These are phyloP conservation scores for Penstemon newberryi DNA, from an alignment of 257 asterid genomes.

Conservation along the genomic window DNA sequence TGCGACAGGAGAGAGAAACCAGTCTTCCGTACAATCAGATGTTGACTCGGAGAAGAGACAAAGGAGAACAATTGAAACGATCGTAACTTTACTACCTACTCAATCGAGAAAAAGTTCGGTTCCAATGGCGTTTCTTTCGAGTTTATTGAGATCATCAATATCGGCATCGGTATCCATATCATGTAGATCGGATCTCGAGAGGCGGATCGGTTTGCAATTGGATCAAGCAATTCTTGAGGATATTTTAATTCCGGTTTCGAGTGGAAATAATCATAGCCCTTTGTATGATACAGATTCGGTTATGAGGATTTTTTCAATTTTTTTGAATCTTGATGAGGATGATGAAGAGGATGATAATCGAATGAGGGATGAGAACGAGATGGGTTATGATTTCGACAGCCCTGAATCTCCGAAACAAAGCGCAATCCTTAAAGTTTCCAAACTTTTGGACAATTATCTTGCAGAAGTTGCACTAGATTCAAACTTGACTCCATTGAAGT, in stretches of 20 bases:
- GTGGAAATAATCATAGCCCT: constrained; percentile 60
- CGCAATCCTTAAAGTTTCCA: constrained; percentile 81
- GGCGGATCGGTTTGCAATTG: constrained; percentile 79
- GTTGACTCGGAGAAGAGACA: constrained; percentile 66
- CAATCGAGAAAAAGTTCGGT: constrained; percentile 81
- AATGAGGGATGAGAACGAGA: constrained; percentile 65
- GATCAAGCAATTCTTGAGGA: constrained; percentile 97
- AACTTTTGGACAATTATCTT: constrained; percentile 72
- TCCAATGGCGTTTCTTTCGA: constrained; percentile 89
- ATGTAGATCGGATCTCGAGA: constrained; percentile 85
- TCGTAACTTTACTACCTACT: constrained; percentile 62
- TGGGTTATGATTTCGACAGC: constrained; percentile 75
- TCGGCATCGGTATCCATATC: constrained; percentile 65
- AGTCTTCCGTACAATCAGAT: constrained; percentile 43
- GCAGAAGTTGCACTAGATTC: constrained; percentile 83
- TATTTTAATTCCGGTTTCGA: constrained; percentile 64
- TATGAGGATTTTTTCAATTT: constrained; percentile 73
- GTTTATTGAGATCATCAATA: constrained; percentile 68
- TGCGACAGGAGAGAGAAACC: constrained; percentile 36
- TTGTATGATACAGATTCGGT: constrained; percentile 70
- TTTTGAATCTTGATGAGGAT: constrained; percentile 82
- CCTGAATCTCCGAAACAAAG: constrained; percentile 94
- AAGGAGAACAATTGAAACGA: constrained; percentile 62
- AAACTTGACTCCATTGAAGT: constrained; percentile 66
- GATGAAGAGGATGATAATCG: constrained; percentile 59